phyloP scores from a whole-genome alignment of 164 flowering plant genomes.

The Litsea cubeba region DNA sequence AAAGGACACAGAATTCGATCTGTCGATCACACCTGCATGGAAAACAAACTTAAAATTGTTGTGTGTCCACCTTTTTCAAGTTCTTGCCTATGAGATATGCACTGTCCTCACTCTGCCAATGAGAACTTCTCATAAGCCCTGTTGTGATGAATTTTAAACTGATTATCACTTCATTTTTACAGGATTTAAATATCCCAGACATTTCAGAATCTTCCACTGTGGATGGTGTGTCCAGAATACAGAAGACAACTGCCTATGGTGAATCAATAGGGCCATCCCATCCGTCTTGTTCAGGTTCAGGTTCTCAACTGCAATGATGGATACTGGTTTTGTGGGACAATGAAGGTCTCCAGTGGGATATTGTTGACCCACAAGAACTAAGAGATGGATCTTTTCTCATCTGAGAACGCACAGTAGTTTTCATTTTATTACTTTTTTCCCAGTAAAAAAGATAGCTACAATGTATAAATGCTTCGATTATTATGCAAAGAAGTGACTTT shows the following conservation, averaged over 20 bases:
- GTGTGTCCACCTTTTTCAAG: no score
- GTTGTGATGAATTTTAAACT: no score
- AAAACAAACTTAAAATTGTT: no score
- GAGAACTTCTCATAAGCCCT: not conserved
- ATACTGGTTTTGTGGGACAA: not conserved
- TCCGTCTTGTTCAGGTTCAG: slow-evolving; percentile 8
- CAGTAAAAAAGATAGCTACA: not conserved
- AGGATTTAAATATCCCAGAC: no score
- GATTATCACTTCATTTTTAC: no score
- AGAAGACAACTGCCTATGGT: slow-evolving; percentile 24
- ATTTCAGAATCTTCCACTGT: slow-evolving; percentile 23
- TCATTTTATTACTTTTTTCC: not conserved
- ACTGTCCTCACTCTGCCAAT: no score
- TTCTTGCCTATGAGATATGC: no score
- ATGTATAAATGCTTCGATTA: not conserved
- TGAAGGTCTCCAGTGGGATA: not conserved
- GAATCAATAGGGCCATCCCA: slow-evolving; percentile 29
- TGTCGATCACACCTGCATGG: no score
- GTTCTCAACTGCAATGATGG: not conserved
- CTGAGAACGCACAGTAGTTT: not conserved
- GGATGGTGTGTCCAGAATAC: slow-evolving; percentile 19
- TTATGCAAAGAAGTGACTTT: not conserved
- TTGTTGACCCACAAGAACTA: not conserved
- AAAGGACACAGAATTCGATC: no score
- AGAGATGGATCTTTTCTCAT: not conserved